These are phyloP conservation scores for Endotrypanum monterogeii DNA, from an alignment of 208 protist genomes.

Conservation along the genomic window DNA sequence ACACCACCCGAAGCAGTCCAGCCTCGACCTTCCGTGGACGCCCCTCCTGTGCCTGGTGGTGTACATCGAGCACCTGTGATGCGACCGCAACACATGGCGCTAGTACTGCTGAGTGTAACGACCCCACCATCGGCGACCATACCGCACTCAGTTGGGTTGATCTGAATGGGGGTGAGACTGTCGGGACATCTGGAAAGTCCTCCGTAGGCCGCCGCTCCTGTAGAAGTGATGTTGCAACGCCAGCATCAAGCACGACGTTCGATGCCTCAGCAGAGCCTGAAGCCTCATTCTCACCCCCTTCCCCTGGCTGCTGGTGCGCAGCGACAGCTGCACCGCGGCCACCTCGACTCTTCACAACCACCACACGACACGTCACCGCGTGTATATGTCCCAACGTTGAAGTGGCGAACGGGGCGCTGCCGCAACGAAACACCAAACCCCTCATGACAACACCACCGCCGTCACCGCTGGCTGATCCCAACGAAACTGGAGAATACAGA, in stretches of 20 bases:
- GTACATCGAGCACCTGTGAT: background rate
- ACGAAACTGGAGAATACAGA: background rate
- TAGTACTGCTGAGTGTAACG: background rate
- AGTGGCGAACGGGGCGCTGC: slow-evolving; percentile 1
- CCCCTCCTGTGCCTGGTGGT: background rate
- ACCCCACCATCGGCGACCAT: background rate
- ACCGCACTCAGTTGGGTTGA: background rate
- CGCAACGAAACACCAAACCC: slow-evolving; percentile 1
- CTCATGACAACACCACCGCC: slow-evolving; percentile 24
- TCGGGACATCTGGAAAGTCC: background rate
- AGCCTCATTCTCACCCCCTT: background rate
- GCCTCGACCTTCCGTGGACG: background rate
- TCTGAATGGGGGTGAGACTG: background rate
- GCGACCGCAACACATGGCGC: background rate
- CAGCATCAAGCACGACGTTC: background rate
- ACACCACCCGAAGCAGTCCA: slow-evolving; percentile 1
- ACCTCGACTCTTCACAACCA: background rate
- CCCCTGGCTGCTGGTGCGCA: background rate
- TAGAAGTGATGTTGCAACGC: background rate
- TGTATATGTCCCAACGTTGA: slow-evolving; percentile 1
- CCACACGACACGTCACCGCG: slow-evolving; percentile 11
- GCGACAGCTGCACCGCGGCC: background rate
- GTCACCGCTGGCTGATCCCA: background rate
- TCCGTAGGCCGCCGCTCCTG: slow-evolving; percentile 1
- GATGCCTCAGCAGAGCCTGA: background rate